Percentiles rank a stretch among this genome's conserved stretches.
phyloP scores from a whole-genome alignment of 805 yeast species.

The Yarrowia yakushimensis region DNA sequence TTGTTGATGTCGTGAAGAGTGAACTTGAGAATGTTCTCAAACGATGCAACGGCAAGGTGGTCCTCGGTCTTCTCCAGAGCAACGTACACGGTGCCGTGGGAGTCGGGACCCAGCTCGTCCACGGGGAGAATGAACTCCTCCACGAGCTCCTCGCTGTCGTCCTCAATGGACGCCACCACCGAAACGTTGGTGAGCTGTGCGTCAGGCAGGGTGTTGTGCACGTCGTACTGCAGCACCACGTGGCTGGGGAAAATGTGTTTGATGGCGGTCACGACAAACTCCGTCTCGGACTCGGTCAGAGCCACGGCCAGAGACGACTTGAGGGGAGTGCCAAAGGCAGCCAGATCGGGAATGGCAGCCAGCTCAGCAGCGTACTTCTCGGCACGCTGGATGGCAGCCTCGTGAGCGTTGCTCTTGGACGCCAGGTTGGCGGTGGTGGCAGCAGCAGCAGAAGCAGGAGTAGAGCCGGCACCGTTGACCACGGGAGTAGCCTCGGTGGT shows the following conservation, averaged over 20 bases:
- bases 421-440: constrained; percentile 27
- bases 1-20: constrained; percentile 77
- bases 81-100: constrained; percentile 72
- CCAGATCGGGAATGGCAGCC: constrained; percentile 66
- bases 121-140: constrained; percentile 76
- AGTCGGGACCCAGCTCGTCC: constrained; percentile 65
- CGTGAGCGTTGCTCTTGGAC: constrained; percentile 28
- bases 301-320: constrained; percentile 63
- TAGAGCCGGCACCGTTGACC: constrained; percentile 37
- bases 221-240: constrained; percentile 73
- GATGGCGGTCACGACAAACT: constrained; percentile 78
- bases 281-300: constrained; percentile 89
- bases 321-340: constrained; percentile 67
- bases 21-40: constrained; percentile 68
- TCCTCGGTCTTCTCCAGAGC: constrained; percentile 61
- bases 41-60: constrained; percentile 42
- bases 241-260: constrained; percentile 78
- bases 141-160: constrained; percentile 48
- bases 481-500: constrained; percentile 52
- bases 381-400: constrained; percentile 28
- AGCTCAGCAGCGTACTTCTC: constrained; percentile 61
- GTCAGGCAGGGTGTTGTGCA: constrained; percentile 79
- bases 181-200: constrained; percentile 73
- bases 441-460: constrained; percentile 37
- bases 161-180: constrained; percentile 44